A percentile compares a stretch with the other conserved stretches of the same genome.
Evolutionary conservation across 176 grass and related monocot species (phyloP).

Genomic region (Tillandsia fasciculata): DNA sequence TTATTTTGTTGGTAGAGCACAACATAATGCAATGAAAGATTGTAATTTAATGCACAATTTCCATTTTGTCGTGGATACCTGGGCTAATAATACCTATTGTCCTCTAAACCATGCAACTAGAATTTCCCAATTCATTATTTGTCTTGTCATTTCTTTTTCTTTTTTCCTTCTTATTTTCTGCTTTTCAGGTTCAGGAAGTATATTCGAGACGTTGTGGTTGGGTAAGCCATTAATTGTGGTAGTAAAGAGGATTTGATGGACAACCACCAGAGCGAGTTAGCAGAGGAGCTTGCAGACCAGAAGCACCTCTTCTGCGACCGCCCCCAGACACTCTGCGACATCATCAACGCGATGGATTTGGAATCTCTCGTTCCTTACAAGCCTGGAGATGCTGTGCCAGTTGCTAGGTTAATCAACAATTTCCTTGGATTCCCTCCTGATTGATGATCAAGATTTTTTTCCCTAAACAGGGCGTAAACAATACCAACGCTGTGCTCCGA

Average conservation of each 20-base stretch:
- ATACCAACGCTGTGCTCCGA: no score
- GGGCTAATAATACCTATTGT: no score
- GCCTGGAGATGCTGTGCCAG: slow-evolving; percentile 39
- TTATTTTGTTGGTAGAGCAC: no score
- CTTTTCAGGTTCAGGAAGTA: slow-evolving; percentile 67
- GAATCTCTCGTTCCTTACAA: slow-evolving; percentile 35
- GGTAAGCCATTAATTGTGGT: slow-evolving; percentile 65
- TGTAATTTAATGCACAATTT: no score
- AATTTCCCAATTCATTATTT: no score
- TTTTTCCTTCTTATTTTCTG: no score
- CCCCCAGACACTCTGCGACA: slow-evolving; percentile 40
- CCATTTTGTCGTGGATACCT: no score
- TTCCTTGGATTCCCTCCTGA: slow-evolving; percentile 38
- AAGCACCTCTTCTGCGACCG: slow-evolving; percentile 57
- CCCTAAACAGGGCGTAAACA: background rate
- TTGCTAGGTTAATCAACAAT: slow-evolving; percentile 44
- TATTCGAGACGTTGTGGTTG: slow-evolving; percentile 61
- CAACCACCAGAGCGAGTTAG: slow-evolving; percentile 76
- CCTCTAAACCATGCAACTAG: no score
- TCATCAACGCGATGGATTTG: slow-evolving; percentile 44
- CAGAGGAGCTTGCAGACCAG: slow-evolving; percentile 65
- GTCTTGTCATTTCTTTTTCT: no score
- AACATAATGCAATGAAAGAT: no score
- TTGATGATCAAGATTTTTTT: background rate
- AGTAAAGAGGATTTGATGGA: slow-evolving; percentile 93